Evolutionary conservation across 768 basidiomycete genomes (phyloP), one percentile per base, ranked within the genome.

Genomic region (Thelephora ganbajun): DNA sequence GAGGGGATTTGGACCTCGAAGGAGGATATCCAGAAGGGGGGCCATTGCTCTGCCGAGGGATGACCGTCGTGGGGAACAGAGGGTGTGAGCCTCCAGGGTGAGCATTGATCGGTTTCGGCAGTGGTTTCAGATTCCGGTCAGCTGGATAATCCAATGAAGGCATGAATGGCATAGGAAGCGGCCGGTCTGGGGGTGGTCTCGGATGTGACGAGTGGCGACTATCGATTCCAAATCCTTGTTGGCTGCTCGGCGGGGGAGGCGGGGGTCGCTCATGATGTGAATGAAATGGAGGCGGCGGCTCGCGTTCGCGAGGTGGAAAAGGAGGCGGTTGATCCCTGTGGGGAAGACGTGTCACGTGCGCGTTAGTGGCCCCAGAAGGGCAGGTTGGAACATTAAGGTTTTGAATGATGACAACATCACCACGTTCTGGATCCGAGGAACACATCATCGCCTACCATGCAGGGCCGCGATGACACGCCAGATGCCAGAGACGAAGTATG

Each of bases 221-320:
- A 53, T 14, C 54, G 30, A 7, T 55, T 53, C 11, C 52, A 54
- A 2, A 59, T 34, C 52, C 53, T 47, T 44, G 61, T 56, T 5
- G 51, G 59, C 57, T 16, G 57, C 56, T 6, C 56, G 56, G 9
- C 55, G 57, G 5, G 48, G 50, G 43, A 44, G 56, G 39, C 16
- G 39, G 22, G 35, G 47, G 35, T 6, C 39, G 20, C 11, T 14
- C 13, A 30, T 45, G 53, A 6, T 56, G 55, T 13, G 54, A 33
- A 33, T 43, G 52, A 46, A 46, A 45, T 16, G 52, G 52, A 6
- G 45, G 45, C 42, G 50, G 43, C 42, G 52, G 39, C 14, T 41
- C 26, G 26, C 26, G 26, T 30, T 30, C 26, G 26, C 26, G 26
- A 4, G 26, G 26, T 4, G 26, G 26, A 9, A 30, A 30, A 9